These are phyloP conservation scores for Cladophialophora exuberans DNA, from an alignment of 2,329 filamentous ascomycete species.

Conservation along the genomic window DNA sequence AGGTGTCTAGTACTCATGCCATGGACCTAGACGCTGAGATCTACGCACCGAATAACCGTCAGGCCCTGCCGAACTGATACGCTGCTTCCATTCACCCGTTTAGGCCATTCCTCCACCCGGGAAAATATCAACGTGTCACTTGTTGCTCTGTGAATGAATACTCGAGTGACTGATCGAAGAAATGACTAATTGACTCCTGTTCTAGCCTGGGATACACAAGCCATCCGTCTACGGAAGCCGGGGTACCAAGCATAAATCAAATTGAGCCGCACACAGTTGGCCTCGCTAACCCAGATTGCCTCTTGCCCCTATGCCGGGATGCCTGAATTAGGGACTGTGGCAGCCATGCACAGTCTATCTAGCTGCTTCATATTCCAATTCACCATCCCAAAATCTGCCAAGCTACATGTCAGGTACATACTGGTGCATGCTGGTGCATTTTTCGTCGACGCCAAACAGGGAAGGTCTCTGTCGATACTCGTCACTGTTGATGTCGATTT, in stretches of 20 bases:
- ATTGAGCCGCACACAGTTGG: background rate
- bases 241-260: background rate
- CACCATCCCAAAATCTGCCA: background rate
- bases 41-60: background rate
- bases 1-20: too few species aligned
- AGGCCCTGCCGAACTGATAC: too few species aligned
- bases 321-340: background rate
- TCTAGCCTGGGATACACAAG: conserved; percentile 2
- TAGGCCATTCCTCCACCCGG: conserved; percentile 3
- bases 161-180: background rate
- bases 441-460: conserved; percentile 12
- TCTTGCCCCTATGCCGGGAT: background rate
- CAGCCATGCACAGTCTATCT: background rate
- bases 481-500: background rate
- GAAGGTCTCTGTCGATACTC: conserved; percentile 14
- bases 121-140: background rate
- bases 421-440: background rate
- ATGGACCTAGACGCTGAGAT: background rate
- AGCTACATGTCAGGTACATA: background rate
- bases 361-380: conserved; percentile 1
- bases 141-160: too few species aligned
- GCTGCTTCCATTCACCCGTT: background rate
- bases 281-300: background rate
- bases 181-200: background rate
- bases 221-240: background rate